Evolutionary conservation across 139 green algal genomes (phyloP).

Genomic region (Chlamydomonas urium): DNA sequence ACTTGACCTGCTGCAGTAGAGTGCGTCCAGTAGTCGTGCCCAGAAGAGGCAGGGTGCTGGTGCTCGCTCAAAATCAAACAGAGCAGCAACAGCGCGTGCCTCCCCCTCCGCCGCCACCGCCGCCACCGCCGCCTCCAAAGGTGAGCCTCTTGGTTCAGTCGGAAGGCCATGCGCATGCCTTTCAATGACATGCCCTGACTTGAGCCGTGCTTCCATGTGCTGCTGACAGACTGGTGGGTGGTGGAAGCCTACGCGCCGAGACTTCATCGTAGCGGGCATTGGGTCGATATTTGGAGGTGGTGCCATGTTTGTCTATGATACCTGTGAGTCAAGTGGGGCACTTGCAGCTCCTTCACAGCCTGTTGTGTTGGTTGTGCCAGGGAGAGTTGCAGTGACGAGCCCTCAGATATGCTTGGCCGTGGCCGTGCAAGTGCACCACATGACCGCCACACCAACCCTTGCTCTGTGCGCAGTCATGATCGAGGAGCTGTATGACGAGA

Average conservation of each 20-base stretch:
- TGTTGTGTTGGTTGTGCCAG: background rate
- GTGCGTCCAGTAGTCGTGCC: no score
- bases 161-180: no score
- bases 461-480: constrained; percentile 9
- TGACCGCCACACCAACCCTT: background rate
- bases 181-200: no score
- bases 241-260: constrained; percentile 45
- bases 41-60: constrained; percentile 5
- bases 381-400: background rate
- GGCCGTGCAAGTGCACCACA: no score
- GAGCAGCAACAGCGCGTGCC: constrained; percentile 11
- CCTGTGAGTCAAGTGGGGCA: constrained; percentile 30
- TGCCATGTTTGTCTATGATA: constrained; percentile 57
- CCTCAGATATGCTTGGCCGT: background rate
- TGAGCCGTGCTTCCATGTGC: no score
- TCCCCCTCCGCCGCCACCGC: constrained; percentile 27
- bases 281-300: constrained; percentile 50
- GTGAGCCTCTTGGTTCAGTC: no score
- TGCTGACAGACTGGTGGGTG: constrained; percentile 16
- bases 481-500: constrained; percentile 11
- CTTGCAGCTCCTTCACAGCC: background rate
- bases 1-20: no score
- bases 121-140: constrained; percentile 23
- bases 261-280: constrained; percentile 49
- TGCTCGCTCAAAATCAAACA: no score